Conservation (phyloP, 768 basidiomycete genomes). For the Mycena vulgaris region DNA sequence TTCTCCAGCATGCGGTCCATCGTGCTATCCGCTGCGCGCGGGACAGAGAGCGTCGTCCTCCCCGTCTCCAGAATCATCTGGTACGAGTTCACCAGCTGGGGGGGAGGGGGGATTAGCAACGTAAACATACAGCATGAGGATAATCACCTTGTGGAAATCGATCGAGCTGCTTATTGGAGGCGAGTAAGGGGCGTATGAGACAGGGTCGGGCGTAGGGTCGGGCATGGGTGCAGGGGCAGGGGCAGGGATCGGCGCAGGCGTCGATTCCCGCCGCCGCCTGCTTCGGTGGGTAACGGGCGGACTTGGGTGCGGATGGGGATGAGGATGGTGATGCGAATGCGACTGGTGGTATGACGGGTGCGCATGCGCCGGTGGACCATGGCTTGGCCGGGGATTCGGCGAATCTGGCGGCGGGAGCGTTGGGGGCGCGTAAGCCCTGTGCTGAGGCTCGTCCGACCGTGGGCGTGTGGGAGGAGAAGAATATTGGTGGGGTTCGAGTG, state of each 20-base stretch:
- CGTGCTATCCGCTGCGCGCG: constrained; percentile 5
- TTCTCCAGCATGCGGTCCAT: constrained; percentile 37
- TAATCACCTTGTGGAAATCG: constrained; percentile 33
- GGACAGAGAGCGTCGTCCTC: constrained; percentile 19
- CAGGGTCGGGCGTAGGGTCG: constrained; percentile 11
- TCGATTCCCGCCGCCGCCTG: constrained; percentile 30
- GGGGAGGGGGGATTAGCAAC: constrained; percentile 5
- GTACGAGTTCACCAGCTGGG: constrained; percentile 33
- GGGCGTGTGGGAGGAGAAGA: constrained; percentile 30
- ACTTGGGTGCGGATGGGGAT: constrained; percentile 25
- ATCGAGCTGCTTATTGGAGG: constrained; percentile 25
- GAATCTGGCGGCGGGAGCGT: constrained; percentile 29
- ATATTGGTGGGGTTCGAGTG: constrained; percentile 28
- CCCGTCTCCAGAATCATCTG: constrained; percentile 34
- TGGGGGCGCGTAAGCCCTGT: constrained; percentile 24
- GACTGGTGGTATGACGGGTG: constrained; percentile 29
- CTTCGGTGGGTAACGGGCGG: constrained; percentile 20
- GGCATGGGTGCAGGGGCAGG: constrained; percentile 15
- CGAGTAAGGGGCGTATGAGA: constrained; percentile 19
- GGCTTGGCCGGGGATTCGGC: constrained; percentile 15
- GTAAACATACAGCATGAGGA: not conserved
- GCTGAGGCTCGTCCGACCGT: constrained; percentile 30
- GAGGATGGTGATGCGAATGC: constrained; percentile 21
- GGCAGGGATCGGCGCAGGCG: constrained; percentile 14
- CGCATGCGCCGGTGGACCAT: constrained; percentile 6